Evolutionary conservation across 1,284 basidiomycete species (phyloP).

Genomic region (Trametes versicolor): DNA sequence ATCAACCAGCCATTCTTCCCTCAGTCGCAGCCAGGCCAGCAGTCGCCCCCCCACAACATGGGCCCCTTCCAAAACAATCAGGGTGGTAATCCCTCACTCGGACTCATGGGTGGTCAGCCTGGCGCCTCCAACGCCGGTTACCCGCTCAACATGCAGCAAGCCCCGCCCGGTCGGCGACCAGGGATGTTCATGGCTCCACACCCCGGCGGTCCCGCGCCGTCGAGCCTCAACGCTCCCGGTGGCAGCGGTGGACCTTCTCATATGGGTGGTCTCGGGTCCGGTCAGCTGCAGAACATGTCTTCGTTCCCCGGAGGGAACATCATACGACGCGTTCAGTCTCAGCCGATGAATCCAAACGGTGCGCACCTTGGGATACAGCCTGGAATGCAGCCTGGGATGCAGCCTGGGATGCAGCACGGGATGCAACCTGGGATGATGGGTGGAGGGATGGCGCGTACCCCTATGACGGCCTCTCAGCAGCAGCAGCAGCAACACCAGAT

Average conservation of each 20-base stretch:
- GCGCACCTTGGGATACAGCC: slow-evolving; percentile 37
- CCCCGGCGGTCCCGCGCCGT: slow-evolving; percentile 28
- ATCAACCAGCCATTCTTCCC: slow-evolving; percentile 52
- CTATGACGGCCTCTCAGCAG: slow-evolving; percentile 37
- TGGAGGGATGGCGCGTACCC: slow-evolving; percentile 33
- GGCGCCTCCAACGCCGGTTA: slow-evolving; percentile 34
- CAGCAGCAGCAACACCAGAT: slow-evolving; percentile 26
- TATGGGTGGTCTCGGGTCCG: slow-evolving; percentile 50
- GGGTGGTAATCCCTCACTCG: slow-evolving; percentile 51
- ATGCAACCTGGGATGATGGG: slow-evolving; percentile 46
- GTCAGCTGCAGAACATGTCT: slow-evolving; percentile 49
- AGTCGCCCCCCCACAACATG: slow-evolving; percentile 47
- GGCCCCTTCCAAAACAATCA: slow-evolving; percentile 51
- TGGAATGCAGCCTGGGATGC: slow-evolving; percentile 49
- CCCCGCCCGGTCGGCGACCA: slow-evolving; percentile 27
- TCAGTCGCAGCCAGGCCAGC: slow-evolving; percentile 49
- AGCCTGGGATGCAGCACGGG: slow-evolving; percentile 20
- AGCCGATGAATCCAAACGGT: slow-evolving; percentile 53
- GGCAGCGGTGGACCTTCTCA: slow-evolving; percentile 45
- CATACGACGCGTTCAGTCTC: slow-evolving; percentile 60
- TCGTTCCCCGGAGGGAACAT: slow-evolving; percentile 51
- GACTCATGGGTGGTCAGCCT: slow-evolving; percentile 45
- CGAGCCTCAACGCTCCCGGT: slow-evolving; percentile 50
- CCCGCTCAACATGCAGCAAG: slow-evolving; percentile 35
- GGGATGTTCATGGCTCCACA: slow-evolving; percentile 46